Base-by-base conservation (phyloP, 257 asterid species). In the Linaria vulgaris region DNA sequence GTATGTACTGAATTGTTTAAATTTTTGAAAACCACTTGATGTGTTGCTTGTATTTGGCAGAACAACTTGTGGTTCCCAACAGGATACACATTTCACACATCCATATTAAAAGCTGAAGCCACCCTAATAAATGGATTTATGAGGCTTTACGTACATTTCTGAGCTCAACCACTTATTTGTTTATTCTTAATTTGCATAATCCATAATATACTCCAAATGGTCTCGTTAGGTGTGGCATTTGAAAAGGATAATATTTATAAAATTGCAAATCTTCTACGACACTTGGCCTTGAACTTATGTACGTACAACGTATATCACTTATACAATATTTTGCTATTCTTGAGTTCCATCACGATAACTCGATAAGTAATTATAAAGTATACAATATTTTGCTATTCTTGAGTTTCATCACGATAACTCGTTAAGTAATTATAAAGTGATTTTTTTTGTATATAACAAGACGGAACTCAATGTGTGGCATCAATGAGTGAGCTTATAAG, bases 61-160 rank as follows among this genome's bases (percentile, higher is more conserved):
- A 61, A 69, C 62, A 34, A 34, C 41, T 31, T 47, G n/a, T n/a
- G 73, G 54, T 27, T 49, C 75, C 41, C 1, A 61, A 63, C 55
- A 51, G 34, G 31, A 58, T 56, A 14, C 16, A 31, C 8, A 21
- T 63, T 46, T 2, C 34, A 27, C 34, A 27, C 34, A 34, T 34
- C 16, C 49, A 69, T 45, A 30, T 70, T 34, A n/a, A 17, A 55
- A 37, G 30, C 30, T n/a, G 8, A 59, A 59, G 9, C 27, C 19
- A 31, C 31, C 30, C 20, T 11, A 27, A 27, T 27, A 27, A 27
- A 27, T 27, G 34, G 34, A 12, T 41, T 6, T 16, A 64, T 49
- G 67, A 56, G 55, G 45, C 13, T 11, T 30, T 45, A 62, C 34
- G 27, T 1, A 17, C 68, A 30, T n/a, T 59, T 22, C 46, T 37